Base-by-base conservation (phyloP, 75 land plant genomes). In the Larix kaempferi region DNA sequence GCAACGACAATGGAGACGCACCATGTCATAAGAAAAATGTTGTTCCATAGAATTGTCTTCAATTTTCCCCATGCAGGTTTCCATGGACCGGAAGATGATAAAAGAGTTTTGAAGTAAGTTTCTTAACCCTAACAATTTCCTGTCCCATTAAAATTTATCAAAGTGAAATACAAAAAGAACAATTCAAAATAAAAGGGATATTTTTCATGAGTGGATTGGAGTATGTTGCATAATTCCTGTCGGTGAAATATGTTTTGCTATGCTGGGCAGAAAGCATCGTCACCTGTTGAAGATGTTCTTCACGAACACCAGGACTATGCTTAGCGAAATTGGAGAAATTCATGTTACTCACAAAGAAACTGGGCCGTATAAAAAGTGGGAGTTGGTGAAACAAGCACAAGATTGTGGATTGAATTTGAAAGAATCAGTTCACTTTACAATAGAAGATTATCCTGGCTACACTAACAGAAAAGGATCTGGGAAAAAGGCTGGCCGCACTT, bases 61-160 rank as follows among this genome's bases (percentile, higher is more conserved):
- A 91, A 91, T 73, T 88, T 91, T 44, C 90, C 90, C 66, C 88
- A 86, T 80, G 86, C 90, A 37, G 90, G 90, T 22, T 88, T 88
- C 37, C 59, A 74, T 35, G 84, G 88, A 25, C 77, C 58, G 44
- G 82, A 80, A 74, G 73, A 78, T 21, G 58, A 62, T 1, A 11
- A 35, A 2, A 41, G 19, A 16, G 71, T 67, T 6, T 33, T 67
- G 19, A 19, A 67, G 11, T 39, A 3, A 3, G 41, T 39, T 39
- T 39, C 41, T 39, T 39, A 39, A 3, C 4, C 5, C 5, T 39
- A 3, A 39, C 41, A 39, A 4, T 39, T 39, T 39, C 5, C 41
- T 39, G 41, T 39, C 41, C 41, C 41, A 39, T 4, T 4, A 4
- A 4, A 39, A 39, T 4, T 39, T 39, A 39, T 39, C 41, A 39